Percentiles rank a stretch among this genome's conserved stretches.
phyloP scores from a whole-genome alignment of 2,329 filamentous ascomycete species.

The Dothiorella sarmentorum region DNA sequence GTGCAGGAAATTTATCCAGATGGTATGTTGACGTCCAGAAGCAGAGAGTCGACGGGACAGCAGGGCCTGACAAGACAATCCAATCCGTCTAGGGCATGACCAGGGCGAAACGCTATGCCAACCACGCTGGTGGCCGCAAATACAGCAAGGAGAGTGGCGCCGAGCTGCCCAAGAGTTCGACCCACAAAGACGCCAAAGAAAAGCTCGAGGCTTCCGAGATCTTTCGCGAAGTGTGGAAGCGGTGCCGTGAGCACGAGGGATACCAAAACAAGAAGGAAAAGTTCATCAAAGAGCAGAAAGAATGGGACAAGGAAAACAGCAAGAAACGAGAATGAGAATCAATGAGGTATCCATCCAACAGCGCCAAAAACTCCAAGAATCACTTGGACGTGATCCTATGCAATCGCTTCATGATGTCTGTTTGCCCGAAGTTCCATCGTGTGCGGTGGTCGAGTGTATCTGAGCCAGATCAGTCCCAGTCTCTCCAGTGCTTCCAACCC shows the following conservation, averaged over 20 bases:
- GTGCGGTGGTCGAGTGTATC: not conserved
- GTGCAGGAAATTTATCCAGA: conserved; percentile 62
- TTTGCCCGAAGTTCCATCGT: not conserved
- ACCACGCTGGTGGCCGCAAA: conserved; percentile 55
- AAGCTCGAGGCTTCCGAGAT: conserved; percentile 50
- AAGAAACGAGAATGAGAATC: not conserved
- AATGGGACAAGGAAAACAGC: conserved; percentile 35
- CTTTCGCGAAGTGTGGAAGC: conserved; percentile 50
- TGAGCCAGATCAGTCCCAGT: not conserved
- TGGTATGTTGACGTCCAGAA: conserved; percentile 46
- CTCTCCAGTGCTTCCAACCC: not conserved
- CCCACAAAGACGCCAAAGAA: conserved; percentile 47
- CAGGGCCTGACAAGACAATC: too few species aligned
- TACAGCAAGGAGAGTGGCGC: conserved; percentile 44
- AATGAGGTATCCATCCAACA: not conserved
- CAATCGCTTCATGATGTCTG: not conserved
- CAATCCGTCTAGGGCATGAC: conserved; percentile 55
- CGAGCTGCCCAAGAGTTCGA: conserved; percentile 44
- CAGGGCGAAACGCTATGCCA: conserved; percentile 57
- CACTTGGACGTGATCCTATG: not conserved
- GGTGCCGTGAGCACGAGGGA: conserved; percentile 42
- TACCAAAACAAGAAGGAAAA: conserved; percentile 45
- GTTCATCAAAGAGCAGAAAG: conserved; percentile 48
- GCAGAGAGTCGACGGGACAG: too few species aligned
- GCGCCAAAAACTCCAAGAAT: not conserved